phyloP scores from a whole-genome alignment of 768 basidiomycete species.

The Lentinula lateritia region DNA sequence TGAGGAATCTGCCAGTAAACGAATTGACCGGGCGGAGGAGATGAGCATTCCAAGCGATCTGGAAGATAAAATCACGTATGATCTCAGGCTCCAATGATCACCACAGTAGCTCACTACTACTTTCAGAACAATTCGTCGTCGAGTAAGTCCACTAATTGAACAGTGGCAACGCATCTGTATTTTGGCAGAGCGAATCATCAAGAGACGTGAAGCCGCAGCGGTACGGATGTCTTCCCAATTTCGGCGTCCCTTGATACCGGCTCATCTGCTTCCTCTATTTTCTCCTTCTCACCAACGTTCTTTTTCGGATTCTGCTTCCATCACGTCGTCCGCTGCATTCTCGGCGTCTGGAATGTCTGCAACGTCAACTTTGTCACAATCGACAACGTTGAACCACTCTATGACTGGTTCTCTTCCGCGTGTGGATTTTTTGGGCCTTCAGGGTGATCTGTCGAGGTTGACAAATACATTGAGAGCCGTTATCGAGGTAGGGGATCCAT shows the following conservation, averaged over 20 bases:
- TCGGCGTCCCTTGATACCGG: conserved; percentile 56
- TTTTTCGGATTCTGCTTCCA: conserved; percentile 21
- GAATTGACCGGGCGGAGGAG: conserved; percentile 78
- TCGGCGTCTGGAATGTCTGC: conserved; percentile 26
- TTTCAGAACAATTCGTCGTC: conserved; percentile 65
- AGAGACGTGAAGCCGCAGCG: conserved; percentile 87
- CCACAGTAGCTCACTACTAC: conserved; percentile 6
- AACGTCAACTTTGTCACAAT: conserved; percentile 10
- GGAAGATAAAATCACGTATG: conserved; percentile 81
- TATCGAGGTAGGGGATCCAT: conserved; percentile 71
- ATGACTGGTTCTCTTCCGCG: conserved; percentile 23
- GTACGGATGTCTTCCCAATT: conserved; percentile 65
- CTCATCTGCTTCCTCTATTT: conserved; percentile 65
- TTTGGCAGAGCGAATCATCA: conserved; percentile 82
- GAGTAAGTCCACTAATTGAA: conserved; percentile 73
- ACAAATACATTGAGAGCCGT: conserved; percentile 79
- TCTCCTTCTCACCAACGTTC: conserved; percentile 23
- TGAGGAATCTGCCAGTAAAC: conserved; percentile 80
- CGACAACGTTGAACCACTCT: conserved; percentile 10
- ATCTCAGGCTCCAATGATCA: background rate
- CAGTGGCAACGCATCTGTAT: conserved; percentile 90
- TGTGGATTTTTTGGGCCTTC: conserved; percentile 24
- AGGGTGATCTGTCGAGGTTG: conserved; percentile 80
- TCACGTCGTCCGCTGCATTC: conserved; percentile 27
- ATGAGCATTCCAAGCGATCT: conserved; percentile 92